Conservation (phyloP, 1,139 yeast species). For the Nakaseomyces delphensis region DNA sequence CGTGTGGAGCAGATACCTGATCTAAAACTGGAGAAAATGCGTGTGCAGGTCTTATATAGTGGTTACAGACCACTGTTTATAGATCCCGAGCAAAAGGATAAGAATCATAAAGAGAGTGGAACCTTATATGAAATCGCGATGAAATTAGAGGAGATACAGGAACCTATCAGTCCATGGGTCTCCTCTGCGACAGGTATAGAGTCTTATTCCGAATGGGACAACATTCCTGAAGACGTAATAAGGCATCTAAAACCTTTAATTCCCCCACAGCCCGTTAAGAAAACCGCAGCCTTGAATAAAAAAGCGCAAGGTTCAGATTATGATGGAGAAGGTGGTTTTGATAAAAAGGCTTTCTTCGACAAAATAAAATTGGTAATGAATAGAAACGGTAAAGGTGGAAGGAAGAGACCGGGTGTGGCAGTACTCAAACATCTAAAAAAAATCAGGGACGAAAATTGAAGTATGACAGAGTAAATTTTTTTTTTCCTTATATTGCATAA, state of each 20-base stretch:
- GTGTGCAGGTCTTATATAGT: conserved; percentile 22
- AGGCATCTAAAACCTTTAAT: conserved; percentile 24
- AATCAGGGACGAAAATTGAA: not conserved
- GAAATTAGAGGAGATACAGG: conserved; percentile 25
- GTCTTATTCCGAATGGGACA: conserved; percentile 30
- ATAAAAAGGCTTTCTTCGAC: conserved; percentile 7
- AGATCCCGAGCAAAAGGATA: conserved; percentile 13
- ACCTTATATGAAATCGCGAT: conserved; percentile 28
- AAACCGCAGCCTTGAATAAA: conserved; percentile 6
- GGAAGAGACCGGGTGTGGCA: conserved; percentile 13
- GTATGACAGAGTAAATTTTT: not conserved
- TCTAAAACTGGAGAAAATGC: conserved; percentile 20
- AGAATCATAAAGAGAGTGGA: conserved; percentile 9
- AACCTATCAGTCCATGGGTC: conserved; percentile 24
- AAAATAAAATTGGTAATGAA: conserved; percentile 11
- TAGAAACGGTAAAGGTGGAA: conserved; percentile 13
- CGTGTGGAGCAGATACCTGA: conserved; percentile 24
- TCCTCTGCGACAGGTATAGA: conserved; percentile 30
- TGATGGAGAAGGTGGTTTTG: conserved; percentile 11
- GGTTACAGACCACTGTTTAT: conserved; percentile 30
- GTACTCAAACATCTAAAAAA: conserved; percentile 4
- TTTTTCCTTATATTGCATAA: not conserved
- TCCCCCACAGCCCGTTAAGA: conserved; percentile 9
- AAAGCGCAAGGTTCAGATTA: conserved; percentile 11
- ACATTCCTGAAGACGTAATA: conserved; percentile 25